Conservation (phyloP, 768 basidiomycete species). For the Tulasnella calospora region DNA sequence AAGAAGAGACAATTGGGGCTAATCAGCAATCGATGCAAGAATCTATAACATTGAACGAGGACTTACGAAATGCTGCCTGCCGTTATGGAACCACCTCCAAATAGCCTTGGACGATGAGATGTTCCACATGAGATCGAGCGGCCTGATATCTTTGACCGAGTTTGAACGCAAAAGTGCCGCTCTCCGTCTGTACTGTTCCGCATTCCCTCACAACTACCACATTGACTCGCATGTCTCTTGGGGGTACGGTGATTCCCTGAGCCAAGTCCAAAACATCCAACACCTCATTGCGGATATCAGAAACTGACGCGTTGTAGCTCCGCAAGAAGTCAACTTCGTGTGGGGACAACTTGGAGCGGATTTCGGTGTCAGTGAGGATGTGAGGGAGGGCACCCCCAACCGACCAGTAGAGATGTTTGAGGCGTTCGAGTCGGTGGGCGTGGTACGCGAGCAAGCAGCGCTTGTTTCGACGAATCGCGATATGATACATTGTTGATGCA, state of each 20-base stretch:
- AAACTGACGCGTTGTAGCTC: conserved; percentile 71
- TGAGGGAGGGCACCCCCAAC: conserved; percentile 83
- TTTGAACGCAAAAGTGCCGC: conserved; percentile 84
- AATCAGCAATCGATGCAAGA: no score
- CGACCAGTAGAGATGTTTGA: conserved; percentile 86
- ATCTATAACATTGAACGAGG: no score
- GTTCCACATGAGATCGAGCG: conserved; percentile 82
- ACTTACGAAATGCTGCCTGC: no score
- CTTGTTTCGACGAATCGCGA: conserved; percentile 86
- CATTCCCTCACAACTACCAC: conserved; percentile 86
- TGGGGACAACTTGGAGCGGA: conserved; percentile 68
- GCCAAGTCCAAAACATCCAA: conserved; percentile 77
- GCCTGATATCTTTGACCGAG: conserved; percentile 89
- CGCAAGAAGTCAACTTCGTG: conserved; percentile 81
- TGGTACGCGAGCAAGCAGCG: conserved; percentile 95
- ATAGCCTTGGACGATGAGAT: conserved; percentile 89
- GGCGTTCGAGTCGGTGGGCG: conserved; percentile 72
- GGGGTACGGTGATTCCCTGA: conserved; percentile 73
- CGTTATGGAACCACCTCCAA: conserved; percentile 63
- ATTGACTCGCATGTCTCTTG: conserved; percentile 82
- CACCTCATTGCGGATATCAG: conserved; percentile 80
- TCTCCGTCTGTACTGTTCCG: conserved; percentile 86
- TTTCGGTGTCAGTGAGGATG: conserved; percentile 61
- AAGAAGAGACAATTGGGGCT: no score
- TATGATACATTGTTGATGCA: conserved; percentile 77